phyloP scores from a whole-genome alignment of 192 early-diverging fungal species.

The Podochytrium sp. region DNA sequence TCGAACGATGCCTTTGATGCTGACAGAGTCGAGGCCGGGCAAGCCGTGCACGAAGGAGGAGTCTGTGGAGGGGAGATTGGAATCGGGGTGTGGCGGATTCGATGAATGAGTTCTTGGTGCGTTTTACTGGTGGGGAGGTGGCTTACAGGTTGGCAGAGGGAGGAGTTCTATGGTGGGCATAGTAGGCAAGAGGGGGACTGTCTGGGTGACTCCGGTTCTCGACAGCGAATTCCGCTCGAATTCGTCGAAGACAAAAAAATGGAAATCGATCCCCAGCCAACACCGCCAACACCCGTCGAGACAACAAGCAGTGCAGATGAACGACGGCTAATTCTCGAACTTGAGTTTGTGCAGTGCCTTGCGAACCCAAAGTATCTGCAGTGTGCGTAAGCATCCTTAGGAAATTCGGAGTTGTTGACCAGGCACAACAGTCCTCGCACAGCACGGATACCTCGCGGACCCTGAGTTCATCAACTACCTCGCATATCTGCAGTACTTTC shows the following conservation, averaged over 20 bases:
- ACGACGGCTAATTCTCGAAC: slow-evolving; percentile 81
- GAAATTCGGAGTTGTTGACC: neutral
- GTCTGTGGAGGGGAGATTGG: neutral
- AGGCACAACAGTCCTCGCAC: slow-evolving; percentile 66
- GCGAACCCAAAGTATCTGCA: slow-evolving; percentile 95
- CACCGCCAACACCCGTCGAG: neutral
- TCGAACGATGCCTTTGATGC: slow-evolving; percentile 15
- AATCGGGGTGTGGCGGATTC: neutral
- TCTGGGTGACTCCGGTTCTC: too few species aligned
- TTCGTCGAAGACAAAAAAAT: neutral
- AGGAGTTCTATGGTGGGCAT: too few species aligned
- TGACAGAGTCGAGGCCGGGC: slow-evolving; percentile 24
- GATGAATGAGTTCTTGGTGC: too few species aligned
- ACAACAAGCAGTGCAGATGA: slow-evolving; percentile 9
- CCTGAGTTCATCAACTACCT: slow-evolving; percentile 88
- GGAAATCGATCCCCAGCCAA: neutral
- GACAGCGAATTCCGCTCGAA: too few species aligned
- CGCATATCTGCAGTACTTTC: slow-evolving; percentile 90
- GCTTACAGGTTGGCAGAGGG: too few species aligned
- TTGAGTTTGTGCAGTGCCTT: slow-evolving; percentile 95
- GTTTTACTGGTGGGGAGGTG: too few species aligned
- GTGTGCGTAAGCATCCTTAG: slow-evolving; percentile 48
- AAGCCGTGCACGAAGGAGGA: slow-evolving; percentile 14
- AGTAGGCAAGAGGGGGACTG: too few species aligned
- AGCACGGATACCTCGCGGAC: slow-evolving; percentile 84